Evolutionary conservation across 225 moss, liverwort and hornwort species (phyloP).

Genomic region (Neckera pumila): DNA sequence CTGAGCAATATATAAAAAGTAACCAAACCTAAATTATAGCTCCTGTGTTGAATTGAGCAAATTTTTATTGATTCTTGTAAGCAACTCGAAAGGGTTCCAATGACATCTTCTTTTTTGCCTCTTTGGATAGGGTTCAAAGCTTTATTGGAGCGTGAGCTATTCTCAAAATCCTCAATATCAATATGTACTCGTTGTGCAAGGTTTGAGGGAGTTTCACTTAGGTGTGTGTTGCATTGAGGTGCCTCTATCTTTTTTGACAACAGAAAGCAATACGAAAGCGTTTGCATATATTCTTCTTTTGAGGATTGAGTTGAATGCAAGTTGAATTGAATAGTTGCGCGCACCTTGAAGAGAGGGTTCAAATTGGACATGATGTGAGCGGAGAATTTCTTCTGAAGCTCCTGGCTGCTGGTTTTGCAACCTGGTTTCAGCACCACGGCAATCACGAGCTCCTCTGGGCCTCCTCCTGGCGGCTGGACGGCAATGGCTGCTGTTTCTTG

Average conservation of each 20-base stretch:
- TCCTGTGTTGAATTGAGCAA: neutral
- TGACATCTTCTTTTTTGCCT: neutral
- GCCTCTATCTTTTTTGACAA: neutral
- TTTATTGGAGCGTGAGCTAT: too few relatives aligned
- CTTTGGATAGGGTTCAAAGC: neutral
- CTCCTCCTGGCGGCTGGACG: constrained; percentile 59
- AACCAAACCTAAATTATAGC: neutral
- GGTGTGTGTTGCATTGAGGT: neutral
- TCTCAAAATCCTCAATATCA: neutral
- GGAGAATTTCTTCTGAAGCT: constrained; percentile 36
- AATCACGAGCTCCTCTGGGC: constrained; percentile 83
- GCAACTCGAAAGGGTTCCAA: too few relatives aligned
- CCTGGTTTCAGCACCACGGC: constrained; percentile 67
- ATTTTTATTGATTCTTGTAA: neutral
- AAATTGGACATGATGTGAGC: constrained; percentile 50
- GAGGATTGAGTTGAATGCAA: neutral
- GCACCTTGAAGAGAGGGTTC: constrained; percentile 93
- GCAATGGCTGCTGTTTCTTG: constrained; percentile 82
- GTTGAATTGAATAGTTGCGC: neutral
- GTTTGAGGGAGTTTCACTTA: neutral
- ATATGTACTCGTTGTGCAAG: neutral
- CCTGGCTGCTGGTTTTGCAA: neutral
- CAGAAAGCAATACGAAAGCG: neutral
- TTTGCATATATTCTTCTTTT: neutral
- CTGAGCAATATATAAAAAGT: neutral